Evolutionary conservation across 306 rosid genomes (phyloP).

Genomic region (Cercis canadensis): DNA sequence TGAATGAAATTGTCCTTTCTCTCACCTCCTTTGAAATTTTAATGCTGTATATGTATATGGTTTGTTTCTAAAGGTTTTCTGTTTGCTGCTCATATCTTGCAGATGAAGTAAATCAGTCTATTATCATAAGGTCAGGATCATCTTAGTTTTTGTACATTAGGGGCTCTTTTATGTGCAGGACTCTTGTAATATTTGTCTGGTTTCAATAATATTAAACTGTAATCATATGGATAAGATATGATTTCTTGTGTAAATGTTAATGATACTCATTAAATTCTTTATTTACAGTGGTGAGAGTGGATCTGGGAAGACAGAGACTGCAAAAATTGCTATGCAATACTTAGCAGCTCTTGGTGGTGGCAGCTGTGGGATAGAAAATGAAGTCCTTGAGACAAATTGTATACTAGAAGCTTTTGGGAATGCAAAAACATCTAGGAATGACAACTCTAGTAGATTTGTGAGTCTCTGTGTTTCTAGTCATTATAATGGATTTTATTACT

Average conservation of each 20-base stretch:
- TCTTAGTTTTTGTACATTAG: conserved; percentile 24
- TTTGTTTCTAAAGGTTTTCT: conserved; percentile 43
- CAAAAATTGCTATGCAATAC: conserved; percentile 88
- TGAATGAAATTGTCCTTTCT: conserved; percentile 32
- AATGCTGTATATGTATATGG: conserved; percentile 22
- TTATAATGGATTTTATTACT: conserved; percentile 17
- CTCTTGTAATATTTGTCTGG: conserved; percentile 14
- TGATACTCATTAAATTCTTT: conserved; percentile 25
- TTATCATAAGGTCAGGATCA: conserved; percentile 82
- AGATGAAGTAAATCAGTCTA: conserved; percentile 89
- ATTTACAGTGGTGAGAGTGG: conserved; percentile 95
- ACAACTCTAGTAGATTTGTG: conserved; percentile 95
- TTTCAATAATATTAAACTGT: conserved; percentile 16
- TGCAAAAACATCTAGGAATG: conserved; percentile 86
- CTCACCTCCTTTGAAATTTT: conserved; percentile 16
- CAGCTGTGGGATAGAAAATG: conserved; percentile 65
- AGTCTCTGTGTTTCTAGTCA: conserved; percentile 53
- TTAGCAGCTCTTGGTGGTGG: conserved; percentile 81
- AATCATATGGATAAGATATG: conserved; percentile 2
- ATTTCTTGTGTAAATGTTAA: conserved; percentile 14
- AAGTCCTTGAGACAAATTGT: conserved; percentile 70
- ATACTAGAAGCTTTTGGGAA: conserved; percentile 94
- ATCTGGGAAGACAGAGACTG: conserved; percentile 94
- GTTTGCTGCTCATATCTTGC: conserved; percentile 50
- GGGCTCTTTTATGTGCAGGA: conserved; percentile 25